These are phyloP conservation scores for Arctium lappa DNA, from an alignment of 129 eudicot species.

Conservation along the genomic window DNA sequence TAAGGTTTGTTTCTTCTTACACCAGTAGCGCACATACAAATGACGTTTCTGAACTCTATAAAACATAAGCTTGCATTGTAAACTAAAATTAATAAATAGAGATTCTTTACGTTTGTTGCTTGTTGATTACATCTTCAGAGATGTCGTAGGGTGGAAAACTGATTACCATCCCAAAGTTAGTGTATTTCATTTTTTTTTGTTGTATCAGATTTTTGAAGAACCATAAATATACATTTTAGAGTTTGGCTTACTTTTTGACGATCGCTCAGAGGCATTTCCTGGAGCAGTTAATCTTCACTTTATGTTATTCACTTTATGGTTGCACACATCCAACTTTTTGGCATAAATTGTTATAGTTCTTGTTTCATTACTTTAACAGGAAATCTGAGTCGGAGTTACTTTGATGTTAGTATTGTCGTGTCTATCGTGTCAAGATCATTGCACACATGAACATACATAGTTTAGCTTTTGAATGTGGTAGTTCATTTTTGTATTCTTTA, in stretches of 20 bases:
- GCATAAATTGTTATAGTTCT: too few relatives aligned
- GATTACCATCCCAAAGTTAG: background rate
- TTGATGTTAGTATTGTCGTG: background rate
- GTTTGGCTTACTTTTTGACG: too few relatives aligned
- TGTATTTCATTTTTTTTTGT: too few relatives aligned
- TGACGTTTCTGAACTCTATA: background rate
- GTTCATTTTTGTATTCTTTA: background rate
- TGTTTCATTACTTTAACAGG: too few relatives aligned
- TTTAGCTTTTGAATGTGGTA: background rate
- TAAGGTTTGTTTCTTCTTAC: conserved; percentile 49
- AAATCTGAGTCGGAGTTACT: too few relatives aligned
- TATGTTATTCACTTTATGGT: too few relatives aligned
- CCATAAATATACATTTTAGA: too few relatives aligned
- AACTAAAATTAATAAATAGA: background rate
- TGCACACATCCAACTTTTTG: too few relatives aligned
- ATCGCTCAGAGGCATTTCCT: too few relatives aligned
- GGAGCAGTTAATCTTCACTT: too few relatives aligned
- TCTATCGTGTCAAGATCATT: background rate
- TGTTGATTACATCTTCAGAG: background rate
- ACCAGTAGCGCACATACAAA: background rate
- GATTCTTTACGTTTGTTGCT: background rate
- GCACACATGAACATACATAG: background rate
- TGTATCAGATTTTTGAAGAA: too few relatives aligned
- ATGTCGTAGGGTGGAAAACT: background rate
- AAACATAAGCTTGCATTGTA: background rate